Percentiles rank a stretch among this genome's conserved stretches.
Evolutionary conservation across 1,139 yeast species (phyloP).

Genomic region (Yamadazyma epiphylla): DNA sequence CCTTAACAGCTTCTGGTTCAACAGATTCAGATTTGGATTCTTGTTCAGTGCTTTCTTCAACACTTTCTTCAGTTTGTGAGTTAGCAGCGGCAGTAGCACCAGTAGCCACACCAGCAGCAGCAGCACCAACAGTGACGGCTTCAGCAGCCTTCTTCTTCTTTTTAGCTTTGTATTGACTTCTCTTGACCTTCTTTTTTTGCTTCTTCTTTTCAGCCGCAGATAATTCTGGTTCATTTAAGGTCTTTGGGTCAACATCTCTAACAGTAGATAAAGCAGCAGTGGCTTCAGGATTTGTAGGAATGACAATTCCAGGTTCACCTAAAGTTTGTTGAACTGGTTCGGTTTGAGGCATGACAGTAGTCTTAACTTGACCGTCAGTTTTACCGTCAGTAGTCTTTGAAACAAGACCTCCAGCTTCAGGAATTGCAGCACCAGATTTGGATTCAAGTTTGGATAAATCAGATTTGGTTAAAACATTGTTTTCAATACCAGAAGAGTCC

Average conservation of each 20-base stretch:
- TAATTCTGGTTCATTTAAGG: constrained; percentile 36
- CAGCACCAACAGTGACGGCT: constrained; percentile 23
- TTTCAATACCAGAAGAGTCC: constrained; percentile 55
- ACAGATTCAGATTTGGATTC: constrained; percentile 14
- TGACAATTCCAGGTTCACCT: constrained; percentile 58
- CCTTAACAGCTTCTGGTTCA: constrained; percentile 1
- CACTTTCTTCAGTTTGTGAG: constrained; percentile 7
- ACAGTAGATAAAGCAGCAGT: constrained; percentile 36
- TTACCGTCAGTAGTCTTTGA: constrained; percentile 19
- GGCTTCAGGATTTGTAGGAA: constrained; percentile 37
- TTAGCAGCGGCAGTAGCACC: constrained; percentile 17
- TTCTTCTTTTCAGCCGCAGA: constrained; percentile 41
- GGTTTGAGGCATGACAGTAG: constrained; percentile 55
- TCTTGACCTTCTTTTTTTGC: constrained; percentile 47
- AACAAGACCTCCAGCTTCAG: constrained; percentile 52
- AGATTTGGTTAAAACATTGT: constrained; percentile 49
- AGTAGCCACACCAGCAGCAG: constrained; percentile 12
- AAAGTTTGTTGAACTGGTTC: constrained; percentile 46
- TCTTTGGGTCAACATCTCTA: constrained; percentile 42
- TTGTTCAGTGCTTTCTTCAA: constrained; percentile 19
- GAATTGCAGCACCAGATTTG: constrained; percentile 39
- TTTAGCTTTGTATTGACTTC: constrained; percentile 43
- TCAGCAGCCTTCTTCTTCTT: constrained; percentile 44
- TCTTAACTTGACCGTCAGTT: constrained; percentile 21
- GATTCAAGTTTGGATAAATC: constrained; percentile 32